Base-by-base conservation (phyloP, 179 eudicot genomes). In the Amaranthus tricolor region DNA sequence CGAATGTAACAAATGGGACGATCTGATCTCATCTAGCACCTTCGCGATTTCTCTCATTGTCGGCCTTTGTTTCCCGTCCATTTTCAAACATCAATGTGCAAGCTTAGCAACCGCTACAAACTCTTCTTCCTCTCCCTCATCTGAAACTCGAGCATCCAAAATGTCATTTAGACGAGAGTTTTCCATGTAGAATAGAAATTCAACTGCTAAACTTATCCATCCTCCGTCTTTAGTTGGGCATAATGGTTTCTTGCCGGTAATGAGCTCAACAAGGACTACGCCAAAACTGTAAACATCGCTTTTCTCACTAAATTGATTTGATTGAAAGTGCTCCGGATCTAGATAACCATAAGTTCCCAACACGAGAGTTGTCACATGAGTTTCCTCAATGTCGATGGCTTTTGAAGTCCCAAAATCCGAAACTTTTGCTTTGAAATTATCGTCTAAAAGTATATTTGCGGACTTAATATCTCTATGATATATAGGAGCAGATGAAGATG, bases 181-280 rank as follows among this genome's bases (percentile, higher is more conserved):
- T 47, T 76, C 73, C 59, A 59, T 59, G 2, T 53, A 56, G 16
- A n/a, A 48, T 14, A 77, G 72, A 21, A 77, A 77, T 48, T 77
- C 76, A 7, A 55, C 16, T 7, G 76, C 79, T 66, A 80, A 66
- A 59, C 65, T 75, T 71, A 72, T 71, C 75, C 76, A 76, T 45
- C 74, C 79, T 1, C 70, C 76, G 6, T 47, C 5, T 24, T 48
- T 60, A 15, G 75, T 59, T 11, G 72, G 61, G 19, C 47, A 64
- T 49, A 71, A 51, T 31, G 78, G 78, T 62, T 59, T 76, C 59
- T 58, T 76, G 16, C 78, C 66, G 0, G 74, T 71, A 51, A 73
- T 15, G 31, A 73, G 69, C 69, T 73, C 76, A 5, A 51, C 76
- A 16, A 73, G 76, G 62, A 66, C 78, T 15, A 75, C 78, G 40